Conservation (phyloP, 2,329 filamentous ascomycete species). For the Clonostachys chloroleuca region DNA sequence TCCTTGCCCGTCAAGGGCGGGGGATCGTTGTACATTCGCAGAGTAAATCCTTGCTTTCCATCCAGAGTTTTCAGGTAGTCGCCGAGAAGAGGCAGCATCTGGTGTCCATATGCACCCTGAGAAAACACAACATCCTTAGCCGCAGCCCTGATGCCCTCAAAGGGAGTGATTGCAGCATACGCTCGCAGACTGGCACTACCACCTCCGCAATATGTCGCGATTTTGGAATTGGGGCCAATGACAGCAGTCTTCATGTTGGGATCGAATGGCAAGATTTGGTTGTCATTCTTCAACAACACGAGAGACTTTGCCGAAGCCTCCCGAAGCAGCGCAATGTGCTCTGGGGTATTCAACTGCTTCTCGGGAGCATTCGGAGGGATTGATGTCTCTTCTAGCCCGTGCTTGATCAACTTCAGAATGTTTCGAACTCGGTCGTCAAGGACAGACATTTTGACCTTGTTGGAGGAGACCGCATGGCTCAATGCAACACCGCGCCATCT, state of each 20-base stretch:
- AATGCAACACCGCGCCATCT: slow-evolving; percentile 13
- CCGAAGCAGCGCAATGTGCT: slow-evolving; percentile 58
- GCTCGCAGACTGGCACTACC: slow-evolving; percentile 22
- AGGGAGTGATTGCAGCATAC: slow-evolving; percentile 20
- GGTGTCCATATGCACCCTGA: slow-evolving; percentile 15
- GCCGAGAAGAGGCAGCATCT: slow-evolving; percentile 19
- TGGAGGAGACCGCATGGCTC: slow-evolving; percentile 13
- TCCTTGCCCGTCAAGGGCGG: slow-evolving; percentile 37
- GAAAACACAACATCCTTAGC: slow-evolving; percentile 8
- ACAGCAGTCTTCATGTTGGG: slow-evolving; percentile 32
- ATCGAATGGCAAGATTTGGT: slow-evolving; percentile 46
- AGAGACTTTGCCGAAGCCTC: slow-evolving; percentile 40
- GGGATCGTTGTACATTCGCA: slow-evolving; percentile 11
- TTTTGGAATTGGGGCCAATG: slow-evolving; percentile 49
- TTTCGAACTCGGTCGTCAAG: slow-evolving; percentile 17
- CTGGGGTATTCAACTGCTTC: slow-evolving; percentile 45
- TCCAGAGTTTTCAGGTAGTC: slow-evolving; percentile 7
- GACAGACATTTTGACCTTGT: slow-evolving; percentile 10
- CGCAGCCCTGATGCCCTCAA: slow-evolving; percentile 18
- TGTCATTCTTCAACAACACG: slow-evolving; percentile 19
- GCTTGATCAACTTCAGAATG: slow-evolving; percentile 19
- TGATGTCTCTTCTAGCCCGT: background rate
- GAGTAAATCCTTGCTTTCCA: slow-evolving; percentile 10
- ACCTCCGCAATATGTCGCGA: slow-evolving; percentile 20
- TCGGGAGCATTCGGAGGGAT: slow-evolving; percentile 1